These are phyloP conservation scores for Cladosporium sp. DNA, from an alignment of 2,329 filamentous ascomycete species.

Conservation along the genomic window DNA sequence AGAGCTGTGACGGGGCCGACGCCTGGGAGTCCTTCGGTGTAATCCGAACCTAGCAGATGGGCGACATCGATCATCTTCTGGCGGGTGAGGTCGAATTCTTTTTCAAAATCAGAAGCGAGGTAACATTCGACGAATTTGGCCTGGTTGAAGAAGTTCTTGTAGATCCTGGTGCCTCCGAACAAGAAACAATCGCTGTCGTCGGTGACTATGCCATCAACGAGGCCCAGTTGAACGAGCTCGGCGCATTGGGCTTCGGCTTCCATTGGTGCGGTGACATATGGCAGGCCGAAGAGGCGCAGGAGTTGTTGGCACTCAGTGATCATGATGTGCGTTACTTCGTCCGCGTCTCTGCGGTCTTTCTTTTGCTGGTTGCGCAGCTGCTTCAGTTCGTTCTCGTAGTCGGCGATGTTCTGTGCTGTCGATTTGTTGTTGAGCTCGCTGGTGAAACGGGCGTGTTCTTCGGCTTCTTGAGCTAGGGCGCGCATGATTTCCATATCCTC, in stretches of 20 bases:
- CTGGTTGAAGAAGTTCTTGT: constrained; percentile 99
- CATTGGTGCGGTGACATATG: constrained; percentile 97
- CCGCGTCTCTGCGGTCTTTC: constrained; percentile 91
- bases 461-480: constrained; percentile 84
- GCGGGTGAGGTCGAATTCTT: constrained; percentile 84
- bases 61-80: constrained; percentile 85
- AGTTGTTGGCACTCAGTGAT: constrained; percentile 91
- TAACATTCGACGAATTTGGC: constrained; percentile 99
- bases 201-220: constrained; percentile 96
- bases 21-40: constrained; percentile 86
- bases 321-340: constrained; percentile 97
- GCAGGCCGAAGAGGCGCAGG: constrained; percentile 84
- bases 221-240: constrained; percentile 77
- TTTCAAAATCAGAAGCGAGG: constrained; percentile 76
- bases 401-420: constrained; percentile 66
- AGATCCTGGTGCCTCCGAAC: constrained; percentile 92
- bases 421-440: constrained; percentile 77
- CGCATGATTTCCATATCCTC: constrained; percentile 88
- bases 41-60: constrained; percentile 89
- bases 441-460: constrained; percentile 91
- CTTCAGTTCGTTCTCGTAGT: constrained; percentile 85
- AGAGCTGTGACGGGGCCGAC: constrained; percentile 93
- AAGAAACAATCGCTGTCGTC: constrained; percentile 97
- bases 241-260: constrained; percentile 98
- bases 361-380: constrained; percentile 91